phyloP scores from a whole-genome alignment of 106 monocot species.

The Dioscorea dumetorum region DNA sequence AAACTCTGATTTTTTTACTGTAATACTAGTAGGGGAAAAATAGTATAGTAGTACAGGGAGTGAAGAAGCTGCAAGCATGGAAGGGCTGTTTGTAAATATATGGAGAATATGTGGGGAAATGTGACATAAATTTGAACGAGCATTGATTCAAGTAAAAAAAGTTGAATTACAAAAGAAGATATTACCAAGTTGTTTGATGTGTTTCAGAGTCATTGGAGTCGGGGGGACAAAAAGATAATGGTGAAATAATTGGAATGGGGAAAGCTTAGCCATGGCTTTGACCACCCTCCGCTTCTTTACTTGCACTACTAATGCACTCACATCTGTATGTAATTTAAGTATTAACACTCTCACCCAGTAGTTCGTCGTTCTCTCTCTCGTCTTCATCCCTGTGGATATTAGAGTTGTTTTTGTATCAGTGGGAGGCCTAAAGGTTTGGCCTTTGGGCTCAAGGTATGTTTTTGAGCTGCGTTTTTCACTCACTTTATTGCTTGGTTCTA shows the following conservation, averaged over 20 bases:
- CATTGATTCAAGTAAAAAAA: constrained; percentile 2
- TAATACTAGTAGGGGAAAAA: too few relatives aligned
- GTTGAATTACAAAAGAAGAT: not conserved
- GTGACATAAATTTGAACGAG: constrained; percentile 3
- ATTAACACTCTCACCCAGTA: not conserved
- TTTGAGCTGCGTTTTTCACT: not conserved
- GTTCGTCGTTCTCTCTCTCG: not conserved
- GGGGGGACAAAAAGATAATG: not conserved
- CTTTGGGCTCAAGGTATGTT: constrained; percentile 15
- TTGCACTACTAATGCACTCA: not conserved
- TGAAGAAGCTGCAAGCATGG: too few relatives aligned
- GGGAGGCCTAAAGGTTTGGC: constrained; percentile 4
- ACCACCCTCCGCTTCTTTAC: constrained; percentile 16
- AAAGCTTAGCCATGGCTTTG: constrained; percentile 19
- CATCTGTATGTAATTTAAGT: not conserved
- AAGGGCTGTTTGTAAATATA: not conserved
- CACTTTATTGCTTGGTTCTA: not conserved
- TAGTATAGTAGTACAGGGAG: too few relatives aligned
- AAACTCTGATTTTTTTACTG: too few relatives aligned
- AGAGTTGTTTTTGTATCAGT: not conserved
- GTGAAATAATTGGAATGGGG: not conserved
- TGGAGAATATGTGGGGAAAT: constrained; percentile 1
- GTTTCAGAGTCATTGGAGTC: not conserved
- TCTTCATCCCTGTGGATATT: constrained; percentile 3
- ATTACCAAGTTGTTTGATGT: too few relatives aligned